Conservation (phyloP, 306 rosid genomes). For the Medicago ruthenica region DNA sequence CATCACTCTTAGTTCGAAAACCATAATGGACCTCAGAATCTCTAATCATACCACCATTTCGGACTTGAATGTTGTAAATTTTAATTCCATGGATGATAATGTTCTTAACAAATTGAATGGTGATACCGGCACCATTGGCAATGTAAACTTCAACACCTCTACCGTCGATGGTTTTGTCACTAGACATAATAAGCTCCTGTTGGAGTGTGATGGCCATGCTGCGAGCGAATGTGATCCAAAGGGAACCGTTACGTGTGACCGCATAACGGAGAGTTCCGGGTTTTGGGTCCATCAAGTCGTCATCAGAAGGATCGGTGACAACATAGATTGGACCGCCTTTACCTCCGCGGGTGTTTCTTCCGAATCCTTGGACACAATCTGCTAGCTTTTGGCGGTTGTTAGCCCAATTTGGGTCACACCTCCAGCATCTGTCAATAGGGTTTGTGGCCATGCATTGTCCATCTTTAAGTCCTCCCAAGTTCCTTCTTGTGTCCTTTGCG, state of each 20-base stretch:
- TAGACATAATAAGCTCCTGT: slow-evolving; percentile 65
- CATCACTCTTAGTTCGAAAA: slow-evolving; percentile 64
- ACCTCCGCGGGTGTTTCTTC: slow-evolving; percentile 64
- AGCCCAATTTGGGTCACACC: slow-evolving; percentile 79
- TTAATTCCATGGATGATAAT: slow-evolving; percentile 69
- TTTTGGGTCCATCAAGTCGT: slow-evolving; percentile 53
- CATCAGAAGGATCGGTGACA: slow-evolving; percentile 68
- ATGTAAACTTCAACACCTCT: slow-evolving; percentile 67
- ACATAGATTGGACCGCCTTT: slow-evolving; percentile 60
- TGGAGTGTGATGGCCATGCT: slow-evolving; percentile 63
- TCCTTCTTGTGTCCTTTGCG: slow-evolving; percentile 45
- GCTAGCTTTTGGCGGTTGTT: slow-evolving; percentile 60
- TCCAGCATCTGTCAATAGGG: slow-evolving; percentile 88
- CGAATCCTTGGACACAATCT: slow-evolving; percentile 69
- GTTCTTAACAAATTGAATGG: slow-evolving; percentile 63
- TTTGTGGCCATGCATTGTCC: slow-evolving; percentile 66
- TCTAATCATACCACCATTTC: slow-evolving; percentile 58
- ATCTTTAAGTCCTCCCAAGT: background rate
- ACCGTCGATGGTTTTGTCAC: slow-evolving; percentile 79
- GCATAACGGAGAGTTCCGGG: slow-evolving; percentile 78
- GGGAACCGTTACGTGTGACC: slow-evolving; percentile 55
- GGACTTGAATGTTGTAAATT: slow-evolving; percentile 49
- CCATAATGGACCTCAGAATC: slow-evolving; percentile 65
- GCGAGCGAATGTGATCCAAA: slow-evolving; percentile 71
- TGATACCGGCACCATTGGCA: slow-evolving; percentile 70